Base-by-base conservation (phyloP, 2,329 filamentous ascomycete genomes). In the Colletotrichum sp. region DNA sequence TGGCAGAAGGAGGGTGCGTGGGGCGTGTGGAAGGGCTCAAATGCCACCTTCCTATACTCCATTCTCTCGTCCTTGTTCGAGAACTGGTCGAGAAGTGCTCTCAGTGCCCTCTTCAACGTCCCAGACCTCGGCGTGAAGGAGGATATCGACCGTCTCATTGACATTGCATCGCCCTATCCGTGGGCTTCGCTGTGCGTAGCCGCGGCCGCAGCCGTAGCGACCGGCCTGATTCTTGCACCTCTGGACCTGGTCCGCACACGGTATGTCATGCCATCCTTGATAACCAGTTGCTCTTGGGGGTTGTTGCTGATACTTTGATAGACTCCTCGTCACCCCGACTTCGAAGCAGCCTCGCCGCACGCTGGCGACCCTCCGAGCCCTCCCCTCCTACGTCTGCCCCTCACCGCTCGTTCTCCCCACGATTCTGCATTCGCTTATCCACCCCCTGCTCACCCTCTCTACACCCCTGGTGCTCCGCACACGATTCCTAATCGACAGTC, bases 21-120 rank as follows among this genome's bases (percentile, higher is more conserved):
- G 90, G 97, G 97, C 6, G 93, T 98, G 7, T 99, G 96, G 96
- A 98, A 98, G 84, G 93, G 94, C 10, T 95, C 96, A 49, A 99
- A 99, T 83, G 92, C 95, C 16, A 98, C 96, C 2, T 99, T 99
- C 81, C 89, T 99, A 66, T 98, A 99, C 85, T 95, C 93, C 0
- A 92, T 98, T 63, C 89, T 99, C 21, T 92, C 96, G 77, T 95
- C 95, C 13, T 93, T 98, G 9, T 87, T 98, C 34, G 97, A 99
- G 83, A 96, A 95, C 80, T 99, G 98, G 93, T 95, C 96, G 12
- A 92, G 96, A 80, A 97, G 95, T 81, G 90, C 98, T 68, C 89
- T 99, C n/a, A 95, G 95, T 60, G 96, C 97, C 2, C 89, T 99
- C 8, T 90, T 99, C 79, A 98, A 98, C 77, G 91, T 99, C 16